A percentile compares a stretch with the other conserved stretches of the same genome.
Conservation (phyloP, 2,329 filamentous ascomycete species). For the Cryphonectria japonica region DNA sequence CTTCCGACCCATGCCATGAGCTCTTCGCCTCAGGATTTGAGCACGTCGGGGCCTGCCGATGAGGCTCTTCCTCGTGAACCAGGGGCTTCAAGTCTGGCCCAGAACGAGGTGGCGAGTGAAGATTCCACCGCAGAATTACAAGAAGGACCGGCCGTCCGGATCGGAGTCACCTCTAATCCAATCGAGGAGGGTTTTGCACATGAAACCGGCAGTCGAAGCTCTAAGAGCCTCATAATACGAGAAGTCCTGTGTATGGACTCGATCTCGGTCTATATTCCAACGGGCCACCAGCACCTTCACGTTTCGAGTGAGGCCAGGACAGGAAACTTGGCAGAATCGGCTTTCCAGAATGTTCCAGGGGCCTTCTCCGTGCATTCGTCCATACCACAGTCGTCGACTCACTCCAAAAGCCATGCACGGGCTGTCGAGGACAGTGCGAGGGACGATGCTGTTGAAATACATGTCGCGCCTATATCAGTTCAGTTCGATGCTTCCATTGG, state of each 20-base stretch:
- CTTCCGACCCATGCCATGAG: not conserved
- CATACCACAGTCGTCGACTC: slow-evolving; percentile 23
- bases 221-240: slow-evolving; percentile 56
- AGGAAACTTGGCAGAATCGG: slow-evolving; percentile 17
- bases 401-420: slow-evolving; percentile 15
- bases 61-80: not conserved
- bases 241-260: slow-evolving; percentile 55
- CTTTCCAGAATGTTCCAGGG: slow-evolving; percentile 54
- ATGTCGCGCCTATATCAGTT: slow-evolving; percentile 55
- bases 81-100: not conserved
- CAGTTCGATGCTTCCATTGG: slow-evolving; percentile 61
- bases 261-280: slow-evolving; percentile 60
- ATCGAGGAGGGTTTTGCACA: slow-evolving; percentile 41
- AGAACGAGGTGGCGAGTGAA: not conserved
- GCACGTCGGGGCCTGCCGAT: not conserved
- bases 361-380: slow-evolving; percentile 58
- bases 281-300: slow-evolving; percentile 50
- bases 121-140: not conserved
- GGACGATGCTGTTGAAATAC: slow-evolving; percentile 51
- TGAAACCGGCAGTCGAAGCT: slow-evolving; percentile 53
- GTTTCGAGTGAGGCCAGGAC: slow-evolving; percentile 33
- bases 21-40: not conserved
- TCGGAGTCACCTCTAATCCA: slow-evolving; percentile 30
- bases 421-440: slow-evolving; percentile 29
- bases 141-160: too few relatives aligned